phyloP scores from a whole-genome alignment of 805 yeast species.

The Pichia scutulata region DNA sequence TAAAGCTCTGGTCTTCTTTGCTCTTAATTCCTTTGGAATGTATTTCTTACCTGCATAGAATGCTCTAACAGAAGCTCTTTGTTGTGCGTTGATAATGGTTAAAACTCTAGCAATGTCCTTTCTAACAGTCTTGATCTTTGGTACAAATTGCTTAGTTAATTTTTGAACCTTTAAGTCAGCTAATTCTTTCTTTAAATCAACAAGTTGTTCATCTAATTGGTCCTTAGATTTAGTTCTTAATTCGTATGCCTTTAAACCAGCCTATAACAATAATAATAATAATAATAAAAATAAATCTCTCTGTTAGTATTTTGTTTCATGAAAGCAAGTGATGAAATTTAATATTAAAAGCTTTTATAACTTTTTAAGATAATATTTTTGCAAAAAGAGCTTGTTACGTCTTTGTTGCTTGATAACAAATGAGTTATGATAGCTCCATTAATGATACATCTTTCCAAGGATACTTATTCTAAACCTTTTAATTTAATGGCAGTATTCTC shows the following conservation, averaged over 20 bases:
- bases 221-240: conserved; percentile 96
- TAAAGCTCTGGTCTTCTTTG: conserved; percentile 99
- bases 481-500: too few species aligned
- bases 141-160: conserved; percentile 84
- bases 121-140: conserved; percentile 95
- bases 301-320: background rate
- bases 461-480: too few species aligned
- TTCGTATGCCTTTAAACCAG: conserved; percentile 92
- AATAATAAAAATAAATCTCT: background rate
- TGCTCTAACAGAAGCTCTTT: conserved; percentile 91
- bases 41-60: conserved; percentile 92
- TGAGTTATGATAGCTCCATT: too few species aligned
- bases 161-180: conserved; percentile 95
- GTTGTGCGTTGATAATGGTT: conserved; percentile 94
- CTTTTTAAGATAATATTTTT: too few species aligned
- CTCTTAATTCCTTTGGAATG: conserved; percentile 98
- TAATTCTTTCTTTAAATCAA: conserved; percentile 93
- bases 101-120: conserved; percentile 97
- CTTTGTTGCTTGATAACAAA: too few species aligned
- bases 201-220: conserved; percentile 89
- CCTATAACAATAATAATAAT: conserved; percentile 33
- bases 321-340: background rate
- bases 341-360: background rate
- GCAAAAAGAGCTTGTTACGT: too few species aligned
- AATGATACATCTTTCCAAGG: too few species aligned